Base-by-base conservation (phyloP, 371 early-diverging fungal species). In the Mucor circinelloides region DNA sequence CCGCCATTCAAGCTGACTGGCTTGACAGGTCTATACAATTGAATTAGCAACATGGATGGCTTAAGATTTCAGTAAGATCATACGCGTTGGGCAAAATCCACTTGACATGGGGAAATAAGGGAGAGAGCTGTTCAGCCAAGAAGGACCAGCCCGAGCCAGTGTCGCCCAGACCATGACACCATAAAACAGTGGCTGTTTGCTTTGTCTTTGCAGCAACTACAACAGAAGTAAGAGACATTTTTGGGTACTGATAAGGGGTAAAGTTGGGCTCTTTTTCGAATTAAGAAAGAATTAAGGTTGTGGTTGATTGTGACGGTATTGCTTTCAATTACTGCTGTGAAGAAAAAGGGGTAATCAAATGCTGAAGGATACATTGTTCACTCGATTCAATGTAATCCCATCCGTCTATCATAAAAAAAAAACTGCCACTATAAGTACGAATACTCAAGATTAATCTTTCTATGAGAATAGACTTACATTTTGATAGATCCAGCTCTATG, bases 1-100 rank as follows among this genome's bases (percentile, higher is more conserved):
- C 96, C 97, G 32, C 74, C 73, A 77, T 98, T 98, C 62, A 97
- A 63, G 10, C 97, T 91, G 36, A 98, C 89, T 8, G 95, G 93
- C 44, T 82, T 85, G 25, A 69, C 58, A 5, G 97, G 96, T 12
- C 87, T 89, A 67, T 48, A 8, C 10, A 25, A 55, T 7, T 5
- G 36, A 30, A 23, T 23, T 25, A 12, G 21, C 23, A 48, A 40
- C 17, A 34, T 34, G 8, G 32, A 15, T 6, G 30, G 13, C 15
- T 12, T 27, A 7, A 2, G 12, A 32, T 32, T 9, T 48, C 4
- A 25, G n/a, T 1, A 40, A 38, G n/a, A 23, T 13, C 79, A 74
- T 77, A 87, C 84, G 96, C 96, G 73, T 95, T 88, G 15, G 96
- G 96, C 52, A 96, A 57, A 28, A 72, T 58, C 81, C 88, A 95